Conservation (phyloP, 148 eudicot species). For the Rhododendron ovatum region DNA sequence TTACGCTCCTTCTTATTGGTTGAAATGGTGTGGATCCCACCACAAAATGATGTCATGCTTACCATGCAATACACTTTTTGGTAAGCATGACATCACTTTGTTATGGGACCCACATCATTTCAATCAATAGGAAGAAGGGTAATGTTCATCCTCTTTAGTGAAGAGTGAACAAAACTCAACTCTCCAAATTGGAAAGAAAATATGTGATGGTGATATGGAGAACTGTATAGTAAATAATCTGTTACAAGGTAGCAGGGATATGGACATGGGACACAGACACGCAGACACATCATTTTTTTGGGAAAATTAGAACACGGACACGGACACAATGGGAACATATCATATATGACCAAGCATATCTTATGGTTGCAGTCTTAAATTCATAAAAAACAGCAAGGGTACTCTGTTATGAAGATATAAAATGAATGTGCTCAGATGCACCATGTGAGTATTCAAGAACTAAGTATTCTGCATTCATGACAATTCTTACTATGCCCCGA, state of each 20-base stretch:
- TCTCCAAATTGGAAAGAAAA: not conserved
- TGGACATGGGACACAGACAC: not conserved
- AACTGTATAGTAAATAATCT: not conserved
- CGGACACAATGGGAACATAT: not conserved
- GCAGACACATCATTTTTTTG: not conserved
- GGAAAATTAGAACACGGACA: not conserved
- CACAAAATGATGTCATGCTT: too few relatives aligned
- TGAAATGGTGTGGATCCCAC: too few relatives aligned
- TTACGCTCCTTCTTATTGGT: too few relatives aligned
- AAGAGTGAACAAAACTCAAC: too few relatives aligned
- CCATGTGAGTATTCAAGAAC: not conserved
- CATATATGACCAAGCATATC: not conserved
- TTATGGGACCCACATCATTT: too few relatives aligned
- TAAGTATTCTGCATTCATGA: not conserved
- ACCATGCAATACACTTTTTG: too few relatives aligned
- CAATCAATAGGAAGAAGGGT: too few relatives aligned
- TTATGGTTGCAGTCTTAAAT: not conserved
- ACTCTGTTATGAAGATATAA: not conserved
- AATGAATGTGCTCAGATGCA: not conserved
- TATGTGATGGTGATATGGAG: not conserved
- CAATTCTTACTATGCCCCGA: not conserved
- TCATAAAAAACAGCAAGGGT: not conserved
- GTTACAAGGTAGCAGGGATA: not conserved
- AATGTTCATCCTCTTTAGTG: too few relatives aligned
- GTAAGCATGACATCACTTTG: too few relatives aligned